phyloP scores from a whole-genome alignment of 306 rosid genomes.

The Pyrus betulifolia region DNA sequence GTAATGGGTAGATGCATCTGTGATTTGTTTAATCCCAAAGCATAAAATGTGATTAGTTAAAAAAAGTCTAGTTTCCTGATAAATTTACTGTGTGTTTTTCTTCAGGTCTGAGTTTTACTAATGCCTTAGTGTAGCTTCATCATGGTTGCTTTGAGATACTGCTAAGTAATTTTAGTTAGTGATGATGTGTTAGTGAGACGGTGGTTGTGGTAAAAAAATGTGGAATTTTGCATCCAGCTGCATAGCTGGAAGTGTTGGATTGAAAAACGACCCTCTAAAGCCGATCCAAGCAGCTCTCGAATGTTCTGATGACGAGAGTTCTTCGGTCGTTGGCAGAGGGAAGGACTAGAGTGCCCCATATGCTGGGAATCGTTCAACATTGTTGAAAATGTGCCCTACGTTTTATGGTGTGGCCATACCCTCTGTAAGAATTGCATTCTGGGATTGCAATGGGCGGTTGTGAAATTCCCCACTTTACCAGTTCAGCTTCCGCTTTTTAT shows the following conservation, averaged over 20 bases:
- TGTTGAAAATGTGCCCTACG: conserved; percentile 95
- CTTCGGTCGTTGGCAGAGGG: conserved; percentile 69
- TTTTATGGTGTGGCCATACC: conserved; percentile 98
- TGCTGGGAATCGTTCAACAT: conserved; percentile 96
- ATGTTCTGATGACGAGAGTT: conserved; percentile 86
- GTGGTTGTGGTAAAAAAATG: conserved; percentile 40
- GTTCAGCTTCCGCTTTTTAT: conserved; percentile 95
- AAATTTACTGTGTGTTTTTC: background rate
- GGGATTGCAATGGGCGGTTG: conserved; percentile 93
- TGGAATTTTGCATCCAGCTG: conserved; percentile 89
- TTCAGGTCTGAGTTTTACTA: conserved; percentile 18
- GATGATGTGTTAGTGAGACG: conserved; percentile 29
- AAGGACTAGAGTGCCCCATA: conserved; percentile 89
- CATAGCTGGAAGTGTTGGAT: conserved; percentile 62
- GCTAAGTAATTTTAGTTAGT: background rate
- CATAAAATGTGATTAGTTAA: background rate
- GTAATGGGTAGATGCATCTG: background rate
- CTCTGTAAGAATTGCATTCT: conserved; percentile 94
- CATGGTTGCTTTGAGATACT: background rate
- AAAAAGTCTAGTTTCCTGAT: background rate
- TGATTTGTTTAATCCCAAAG: background rate
- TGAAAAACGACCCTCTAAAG: conserved; percentile 43
- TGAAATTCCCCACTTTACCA: conserved; percentile 85
- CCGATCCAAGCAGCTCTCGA: conserved; percentile 47
- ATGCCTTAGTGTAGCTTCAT: background rate